phyloP scores from a whole-genome alignment of 768 basidiomycete species.

The Phylloporus rhodoxanthus region DNA sequence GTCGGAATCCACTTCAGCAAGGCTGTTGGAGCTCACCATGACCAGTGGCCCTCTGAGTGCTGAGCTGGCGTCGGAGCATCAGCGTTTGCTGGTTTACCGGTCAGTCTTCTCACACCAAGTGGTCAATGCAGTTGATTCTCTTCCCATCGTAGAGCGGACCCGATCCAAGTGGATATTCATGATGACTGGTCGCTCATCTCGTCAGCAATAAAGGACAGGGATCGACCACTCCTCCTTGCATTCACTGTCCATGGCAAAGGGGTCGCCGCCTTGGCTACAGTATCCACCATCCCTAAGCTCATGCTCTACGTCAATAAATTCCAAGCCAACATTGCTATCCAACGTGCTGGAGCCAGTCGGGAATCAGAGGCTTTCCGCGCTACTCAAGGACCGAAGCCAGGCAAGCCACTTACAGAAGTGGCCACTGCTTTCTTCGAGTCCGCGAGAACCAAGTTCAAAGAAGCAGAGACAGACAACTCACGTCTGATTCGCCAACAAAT shows the following conservation, averaged over 20 bases:
- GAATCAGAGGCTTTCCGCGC: slow-evolving; percentile 75
- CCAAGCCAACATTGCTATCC: slow-evolving; percentile 62
- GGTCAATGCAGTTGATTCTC: slow-evolving; percentile 1
- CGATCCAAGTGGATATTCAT: slow-evolving; percentile 63
- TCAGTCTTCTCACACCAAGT: slow-evolving; percentile 30
- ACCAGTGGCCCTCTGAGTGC: slow-evolving; percentile 65
- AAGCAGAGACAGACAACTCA: slow-evolving; percentile 53
- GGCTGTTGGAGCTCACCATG: slow-evolving; percentile 69
- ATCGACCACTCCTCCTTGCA: slow-evolving; percentile 59
- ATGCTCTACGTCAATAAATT: slow-evolving; percentile 72
- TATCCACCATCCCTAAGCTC: slow-evolving; percentile 73
- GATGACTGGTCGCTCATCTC: slow-evolving; percentile 74
- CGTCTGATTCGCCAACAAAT: slow-evolving; percentile 69
- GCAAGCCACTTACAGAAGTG: slow-evolving; percentile 79
- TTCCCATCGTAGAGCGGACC: slow-evolving; percentile 55
- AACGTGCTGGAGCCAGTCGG: slow-evolving; percentile 68
- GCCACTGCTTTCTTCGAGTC: slow-evolving; percentile 79
- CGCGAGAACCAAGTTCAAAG: slow-evolving; percentile 64
- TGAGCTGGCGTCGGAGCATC: slow-evolving; percentile 70
- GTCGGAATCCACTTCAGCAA: slow-evolving; percentile 32
- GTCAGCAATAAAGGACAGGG: slow-evolving; percentile 34
- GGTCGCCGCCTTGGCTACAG: slow-evolving; percentile 60
- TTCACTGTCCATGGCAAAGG: slow-evolving; percentile 70
- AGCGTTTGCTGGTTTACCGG: slow-evolving; percentile 71
- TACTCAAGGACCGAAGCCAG: slow-evolving; percentile 66